These are phyloP conservation scores for Lunasporangiospora selenospora DNA, from an alignment of 192 early-diverging fungal species.

Conservation along the genomic window DNA sequence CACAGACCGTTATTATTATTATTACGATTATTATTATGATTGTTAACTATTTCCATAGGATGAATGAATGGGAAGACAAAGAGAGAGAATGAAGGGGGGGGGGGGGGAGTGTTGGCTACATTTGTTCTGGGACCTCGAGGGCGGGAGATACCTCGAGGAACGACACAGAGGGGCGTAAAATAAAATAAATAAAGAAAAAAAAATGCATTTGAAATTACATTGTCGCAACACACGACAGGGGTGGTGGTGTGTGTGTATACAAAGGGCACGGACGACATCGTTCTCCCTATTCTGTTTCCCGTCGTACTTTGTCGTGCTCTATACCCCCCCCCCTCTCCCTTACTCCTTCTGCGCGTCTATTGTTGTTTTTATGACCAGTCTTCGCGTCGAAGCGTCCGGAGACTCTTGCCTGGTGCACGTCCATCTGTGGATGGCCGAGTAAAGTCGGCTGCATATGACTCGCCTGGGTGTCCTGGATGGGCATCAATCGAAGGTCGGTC, in stretches of 20 bases:
- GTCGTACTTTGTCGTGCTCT: too few species aligned
- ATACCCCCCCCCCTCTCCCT: too few species aligned
- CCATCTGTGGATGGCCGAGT: slow-evolving; percentile 1
- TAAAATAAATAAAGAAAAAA: neutral
- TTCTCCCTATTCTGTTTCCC: too few species aligned
- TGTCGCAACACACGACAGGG: too few species aligned
- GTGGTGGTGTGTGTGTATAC: too few species aligned
- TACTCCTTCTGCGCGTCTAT: too few species aligned
- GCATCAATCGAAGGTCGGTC: neutral
- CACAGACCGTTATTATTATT: too few species aligned
- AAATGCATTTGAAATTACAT: too few species aligned
- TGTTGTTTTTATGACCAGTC: slow-evolving; percentile 10
- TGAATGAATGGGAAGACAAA: neutral
- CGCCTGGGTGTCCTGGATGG: neutral
- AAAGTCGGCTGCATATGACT: slow-evolving; percentile 17
- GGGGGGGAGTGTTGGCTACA: neutral
- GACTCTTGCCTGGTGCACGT: neutral
- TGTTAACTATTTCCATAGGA: too few species aligned
- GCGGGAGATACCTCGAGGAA: neutral
- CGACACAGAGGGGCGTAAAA: neutral
- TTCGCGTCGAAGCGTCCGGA: slow-evolving; percentile 21
- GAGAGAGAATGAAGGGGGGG: neutral
- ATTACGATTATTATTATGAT: too few species aligned
- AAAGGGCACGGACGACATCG: too few species aligned
- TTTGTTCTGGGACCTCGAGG: neutral